Conservation (phyloP, 371 early-diverging fungal genomes). For the Syncephalastrum monosporum region DNA sequence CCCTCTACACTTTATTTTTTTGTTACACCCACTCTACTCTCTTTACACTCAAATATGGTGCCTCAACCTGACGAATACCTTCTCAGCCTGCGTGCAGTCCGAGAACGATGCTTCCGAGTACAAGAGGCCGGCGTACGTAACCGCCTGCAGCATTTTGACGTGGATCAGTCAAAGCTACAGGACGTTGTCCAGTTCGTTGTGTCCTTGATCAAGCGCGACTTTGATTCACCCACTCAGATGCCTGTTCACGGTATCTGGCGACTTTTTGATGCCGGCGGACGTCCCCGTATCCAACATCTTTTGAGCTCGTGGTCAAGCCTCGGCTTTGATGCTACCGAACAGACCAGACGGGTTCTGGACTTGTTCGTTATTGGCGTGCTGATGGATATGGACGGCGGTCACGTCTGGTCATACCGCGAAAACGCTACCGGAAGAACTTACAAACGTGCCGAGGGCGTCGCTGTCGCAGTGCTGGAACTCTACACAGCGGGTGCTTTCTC, state of each 20-base stretch:
- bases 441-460: constrained; percentile 83
- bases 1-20: too few relatives aligned
- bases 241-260: constrained; percentile 90
- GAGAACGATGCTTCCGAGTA: constrained; percentile 69
- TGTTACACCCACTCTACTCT: too few relatives aligned
- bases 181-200: constrained; percentile 71
- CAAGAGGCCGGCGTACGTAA: constrained; percentile 59
- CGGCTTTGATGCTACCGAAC: constrained; percentile 53
- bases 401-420: constrained; percentile 74
- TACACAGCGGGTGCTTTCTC: constrained; percentile 81
- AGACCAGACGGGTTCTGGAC: constrained; percentile 77
- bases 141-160: constrained; percentile 68
- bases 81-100: constrained; percentile 72
- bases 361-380: constrained; percentile 86
- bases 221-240: constrained; percentile 54
- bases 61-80: constrained; percentile 53
- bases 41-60: constrained; percentile 14
- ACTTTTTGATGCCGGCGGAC: constrained; percentile 72
- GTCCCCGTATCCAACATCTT: constrained; percentile 62
- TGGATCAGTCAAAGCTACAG: constrained; percentile 66
- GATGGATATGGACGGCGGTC: constrained; percentile 88
- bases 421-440: constrained; percentile 50
- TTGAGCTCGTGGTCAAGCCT: constrained; percentile 39
- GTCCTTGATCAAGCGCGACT: constrained; percentile 73
- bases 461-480: constrained; percentile 82